These are phyloP conservation scores for Hypoxylon sp. DNA, from an alignment of 2,329 filamentous ascomycete genomes.

Conservation along the genomic window DNA sequence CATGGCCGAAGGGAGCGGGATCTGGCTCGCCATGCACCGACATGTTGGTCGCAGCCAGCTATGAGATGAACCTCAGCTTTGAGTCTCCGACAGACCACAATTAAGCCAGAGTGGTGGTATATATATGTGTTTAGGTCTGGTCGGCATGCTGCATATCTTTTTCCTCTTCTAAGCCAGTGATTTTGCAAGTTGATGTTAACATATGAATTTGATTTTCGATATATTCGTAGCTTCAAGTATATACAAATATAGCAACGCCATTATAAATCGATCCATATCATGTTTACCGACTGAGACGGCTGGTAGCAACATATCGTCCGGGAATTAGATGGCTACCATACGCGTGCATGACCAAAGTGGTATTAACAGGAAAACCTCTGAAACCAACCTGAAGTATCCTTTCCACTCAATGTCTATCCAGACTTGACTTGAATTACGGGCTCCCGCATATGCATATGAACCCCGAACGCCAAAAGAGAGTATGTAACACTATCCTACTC, in stretches of 20 bases:
- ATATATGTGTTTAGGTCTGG: not conserved
- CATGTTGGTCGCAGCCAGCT: conserved; percentile 44
- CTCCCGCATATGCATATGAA: conserved; percentile 9
- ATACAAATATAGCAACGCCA: conserved; percentile 32
- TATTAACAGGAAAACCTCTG: not conserved
- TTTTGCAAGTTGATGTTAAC: not conserved
- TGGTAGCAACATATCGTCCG: not conserved
- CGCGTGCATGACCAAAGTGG: not conserved
- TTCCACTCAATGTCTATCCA: not conserved
- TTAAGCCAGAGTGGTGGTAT: no score
- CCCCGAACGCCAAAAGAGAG: conserved; percentile 18
- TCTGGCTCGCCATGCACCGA: conserved; percentile 43
- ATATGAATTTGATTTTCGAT: conserved; percentile 5
- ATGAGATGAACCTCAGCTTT: conserved; percentile 7
- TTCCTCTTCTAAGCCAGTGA: not conserved
- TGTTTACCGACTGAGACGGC: not conserved
- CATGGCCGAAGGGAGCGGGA: conserved; percentile 44
- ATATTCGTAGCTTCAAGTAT: conserved; percentile 28
- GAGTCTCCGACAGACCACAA: not conserved
- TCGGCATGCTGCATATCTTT: conserved; percentile 4
- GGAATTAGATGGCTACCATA: conserved; percentile 6
- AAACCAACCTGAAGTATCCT: not conserved
- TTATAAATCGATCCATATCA: conserved; percentile 7
- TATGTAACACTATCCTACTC: conserved; percentile 39
- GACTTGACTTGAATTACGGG: conserved; percentile 6